phyloP scores from a whole-genome alignment of 2,329 filamentous ascomycete genomes.

The Venturiaceae sp. region DNA sequence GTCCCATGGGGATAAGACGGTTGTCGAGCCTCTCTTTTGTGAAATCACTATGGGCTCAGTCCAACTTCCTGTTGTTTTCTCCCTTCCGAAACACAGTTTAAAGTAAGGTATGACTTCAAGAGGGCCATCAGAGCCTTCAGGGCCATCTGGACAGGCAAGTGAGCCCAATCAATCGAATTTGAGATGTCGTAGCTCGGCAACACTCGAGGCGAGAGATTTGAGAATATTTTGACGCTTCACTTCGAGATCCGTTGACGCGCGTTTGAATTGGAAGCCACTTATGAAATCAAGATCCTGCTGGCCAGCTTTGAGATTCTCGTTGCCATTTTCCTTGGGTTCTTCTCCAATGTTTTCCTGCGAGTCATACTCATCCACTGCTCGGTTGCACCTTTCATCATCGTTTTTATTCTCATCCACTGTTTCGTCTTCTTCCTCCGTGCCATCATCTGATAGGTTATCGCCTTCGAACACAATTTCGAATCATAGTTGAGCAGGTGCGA shows the following conservation, averaged over 20 bases:
- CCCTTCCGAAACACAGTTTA: neutral
- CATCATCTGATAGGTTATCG: no score
- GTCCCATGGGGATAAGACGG: no score
- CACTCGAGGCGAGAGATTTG: neutral
- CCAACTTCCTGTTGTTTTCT: no score
- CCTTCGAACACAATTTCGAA: neutral
- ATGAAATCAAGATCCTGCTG: neutral
- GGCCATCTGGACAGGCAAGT: neutral
- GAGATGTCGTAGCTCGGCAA: neutral
- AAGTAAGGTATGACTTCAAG: neutral
- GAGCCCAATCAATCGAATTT: neutral
- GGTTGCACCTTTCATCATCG: neutral
- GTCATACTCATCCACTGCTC: neutral
- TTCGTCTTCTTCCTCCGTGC: no score
- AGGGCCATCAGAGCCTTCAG: neutral
- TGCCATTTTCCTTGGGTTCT: neutral
- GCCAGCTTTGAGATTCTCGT: neutral
- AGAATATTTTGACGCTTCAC: neutral
- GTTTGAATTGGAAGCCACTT: neutral
- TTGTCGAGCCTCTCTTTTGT: no score
- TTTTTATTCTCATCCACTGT: no score
- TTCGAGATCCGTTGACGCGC: neutral
- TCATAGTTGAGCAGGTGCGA: neutral
- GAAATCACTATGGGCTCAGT: no score
- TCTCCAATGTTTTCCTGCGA: neutral